A percentile compares a stretch with the other conserved stretches of the same genome.
Conservation (phyloP, 2,329 filamentous ascomycete species). For the Colletotrichum sp. region DNA sequence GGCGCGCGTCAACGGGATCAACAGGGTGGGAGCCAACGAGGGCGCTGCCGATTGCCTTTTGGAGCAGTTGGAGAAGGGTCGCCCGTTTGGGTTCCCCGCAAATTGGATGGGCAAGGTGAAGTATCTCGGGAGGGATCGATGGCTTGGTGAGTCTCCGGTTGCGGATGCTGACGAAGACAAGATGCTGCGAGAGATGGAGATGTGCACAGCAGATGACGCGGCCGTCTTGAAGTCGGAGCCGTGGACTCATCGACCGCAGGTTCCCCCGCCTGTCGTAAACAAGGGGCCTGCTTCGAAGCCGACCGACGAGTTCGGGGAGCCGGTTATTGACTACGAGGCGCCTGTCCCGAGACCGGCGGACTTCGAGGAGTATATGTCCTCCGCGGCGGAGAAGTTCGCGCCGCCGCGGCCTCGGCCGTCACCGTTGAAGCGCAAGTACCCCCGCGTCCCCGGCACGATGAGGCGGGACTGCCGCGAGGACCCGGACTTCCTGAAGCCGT, state of each 20-base stretch:
- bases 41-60: background rate
- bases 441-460: conserved; percentile 7
- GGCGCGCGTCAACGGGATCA: background rate
- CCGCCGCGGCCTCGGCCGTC: conserved; percentile 11
- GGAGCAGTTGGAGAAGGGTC: background rate
- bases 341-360: background rate
- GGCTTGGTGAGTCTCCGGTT: conserved; percentile 24
- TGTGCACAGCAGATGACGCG: background rate
- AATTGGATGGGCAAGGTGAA: conserved; percentile 11
- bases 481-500: background rate
- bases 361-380: background rate
- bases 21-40: background rate
- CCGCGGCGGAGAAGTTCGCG: background rate
- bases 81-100: background rate
- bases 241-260: background rate
- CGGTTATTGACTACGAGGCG: background rate
- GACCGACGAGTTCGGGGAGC: background rate
- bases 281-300: background rate
- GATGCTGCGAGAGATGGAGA: background rate
- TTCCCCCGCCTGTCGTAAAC: background rate
- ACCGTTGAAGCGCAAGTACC: conserved; percentile 1
- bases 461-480: background rate
- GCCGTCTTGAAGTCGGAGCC: background rate
- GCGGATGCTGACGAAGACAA: background rate
- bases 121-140: conserved; percentile 26